Evolutionary conservation across 2,329 filamentous ascomycete species (phyloP).

Genomic region (Aspergillus transmontanensis): DNA sequence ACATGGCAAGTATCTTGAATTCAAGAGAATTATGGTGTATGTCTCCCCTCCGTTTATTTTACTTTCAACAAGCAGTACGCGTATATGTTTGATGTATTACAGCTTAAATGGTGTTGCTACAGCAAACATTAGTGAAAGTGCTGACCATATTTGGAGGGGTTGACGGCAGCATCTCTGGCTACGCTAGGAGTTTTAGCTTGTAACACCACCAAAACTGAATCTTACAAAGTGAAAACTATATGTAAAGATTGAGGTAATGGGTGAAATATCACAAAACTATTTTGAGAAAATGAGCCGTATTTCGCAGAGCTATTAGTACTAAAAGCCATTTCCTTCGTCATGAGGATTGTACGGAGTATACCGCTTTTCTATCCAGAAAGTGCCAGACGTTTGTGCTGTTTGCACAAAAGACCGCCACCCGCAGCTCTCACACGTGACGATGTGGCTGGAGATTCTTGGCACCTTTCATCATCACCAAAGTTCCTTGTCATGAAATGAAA

Average conservation of each 20-base stretch:
- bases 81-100: not conserved
- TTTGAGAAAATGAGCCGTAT: not conserved
- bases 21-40: no score
- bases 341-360: no score
- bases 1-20: no score
- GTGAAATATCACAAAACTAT: not conserved
- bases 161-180: not conserved
- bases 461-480: conserved; percentile 25
- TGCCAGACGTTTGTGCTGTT: not conserved
- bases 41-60: no score
- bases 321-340: no score
- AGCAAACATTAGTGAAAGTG: not conserved
- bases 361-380: no score
- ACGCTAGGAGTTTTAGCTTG: not conserved
- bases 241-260: not conserved
- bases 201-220: not conserved
- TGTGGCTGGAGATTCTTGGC: conserved; percentile 16
- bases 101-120: not conserved
- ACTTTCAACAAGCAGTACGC: not conserved
- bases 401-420: not conserved
- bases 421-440: conserved; percentile 18
- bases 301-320: not conserved
- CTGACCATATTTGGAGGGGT: not conserved
- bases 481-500: conserved; percentile 9
- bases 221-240: no score